Evolutionary conservation across 352 stramenopile genomes (phyloP).

Genomic region (Pythium pyrilobum): DNA sequence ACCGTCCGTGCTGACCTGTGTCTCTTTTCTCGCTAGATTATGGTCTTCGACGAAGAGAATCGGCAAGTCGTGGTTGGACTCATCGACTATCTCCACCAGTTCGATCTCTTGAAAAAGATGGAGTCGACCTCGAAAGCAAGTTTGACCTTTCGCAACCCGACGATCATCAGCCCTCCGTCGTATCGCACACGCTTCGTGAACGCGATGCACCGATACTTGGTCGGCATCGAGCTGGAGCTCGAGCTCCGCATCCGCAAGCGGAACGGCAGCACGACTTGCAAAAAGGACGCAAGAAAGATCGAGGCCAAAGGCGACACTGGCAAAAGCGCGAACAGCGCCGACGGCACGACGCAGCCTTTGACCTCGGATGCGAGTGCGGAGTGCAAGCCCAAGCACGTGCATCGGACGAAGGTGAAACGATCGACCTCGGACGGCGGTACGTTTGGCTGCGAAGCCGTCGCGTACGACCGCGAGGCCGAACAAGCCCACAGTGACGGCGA

Average conservation of each 20-base stretch:
- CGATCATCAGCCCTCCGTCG: constrained; percentile 74
- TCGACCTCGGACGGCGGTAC: constrained; percentile 9
- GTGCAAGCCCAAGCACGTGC: constrained; percentile 2
- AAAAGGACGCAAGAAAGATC: no score
- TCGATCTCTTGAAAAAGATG: constrained; percentile 88
- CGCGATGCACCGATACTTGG: constrained; percentile 76
- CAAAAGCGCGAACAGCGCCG: background rate
- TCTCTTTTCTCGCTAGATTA: constrained; percentile 28
- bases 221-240: constrained; percentile 71
- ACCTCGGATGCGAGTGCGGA: no score
- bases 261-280: background rate
- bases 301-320: no score
- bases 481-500: constrained; percentile 25
- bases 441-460: constrained; percentile 6
- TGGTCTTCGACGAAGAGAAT: constrained; percentile 79
- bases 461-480: constrained; percentile 7
- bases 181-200: constrained; percentile 82
- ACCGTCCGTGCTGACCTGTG: background rate
- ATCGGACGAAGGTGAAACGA: background rate
- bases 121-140: constrained; percentile 85
- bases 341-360: no score
- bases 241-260: constrained; percentile 66
- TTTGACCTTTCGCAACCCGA: constrained; percentile 78
- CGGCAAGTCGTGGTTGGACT: constrained; percentile 68
- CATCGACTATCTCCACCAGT: constrained; percentile 87